Evolutionary conservation across 2,329 filamentous ascomycete species (phyloP).

Genomic region (Phoma sp.): DNA sequence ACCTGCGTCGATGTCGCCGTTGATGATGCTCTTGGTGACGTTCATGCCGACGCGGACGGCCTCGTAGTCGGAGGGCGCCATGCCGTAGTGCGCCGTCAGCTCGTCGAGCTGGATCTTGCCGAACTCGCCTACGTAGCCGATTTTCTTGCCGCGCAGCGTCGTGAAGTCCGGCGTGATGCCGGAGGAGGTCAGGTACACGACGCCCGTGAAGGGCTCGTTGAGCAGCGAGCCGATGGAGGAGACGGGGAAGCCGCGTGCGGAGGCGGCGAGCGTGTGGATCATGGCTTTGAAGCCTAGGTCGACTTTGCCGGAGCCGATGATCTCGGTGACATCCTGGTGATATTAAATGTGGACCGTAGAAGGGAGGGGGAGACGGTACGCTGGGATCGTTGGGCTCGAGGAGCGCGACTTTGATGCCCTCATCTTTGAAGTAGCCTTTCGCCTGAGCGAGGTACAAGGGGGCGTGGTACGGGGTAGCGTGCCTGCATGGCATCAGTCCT

Average conservation of each 20-base stretch:
- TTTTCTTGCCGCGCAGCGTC: slow-evolving; percentile 76
- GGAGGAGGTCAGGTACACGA: slow-evolving; percentile 76
- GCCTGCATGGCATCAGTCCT: slow-evolving; percentile 59
- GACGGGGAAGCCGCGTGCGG: slow-evolving; percentile 76
- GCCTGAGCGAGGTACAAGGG: slow-evolving; percentile 78
- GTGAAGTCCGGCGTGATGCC: slow-evolving; percentile 78
- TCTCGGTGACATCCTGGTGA: slow-evolving; percentile 74
- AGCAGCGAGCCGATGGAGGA: slow-evolving; percentile 75
- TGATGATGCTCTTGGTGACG: slow-evolving; percentile 76
- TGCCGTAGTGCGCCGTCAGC: slow-evolving; percentile 77
- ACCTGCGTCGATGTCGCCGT: slow-evolving; percentile 74
- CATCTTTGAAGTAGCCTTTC: slow-evolving; percentile 76
- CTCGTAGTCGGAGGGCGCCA: slow-evolving; percentile 75
- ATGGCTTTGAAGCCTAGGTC: slow-evolving; percentile 84
- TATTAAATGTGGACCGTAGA: slow-evolving; percentile 13
- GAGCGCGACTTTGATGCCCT: slow-evolving; percentile 78
- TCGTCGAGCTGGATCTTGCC: slow-evolving; percentile 85
- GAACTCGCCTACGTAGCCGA: slow-evolving; percentile 81
- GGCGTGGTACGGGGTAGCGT: slow-evolving; percentile 81
- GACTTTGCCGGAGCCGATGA: slow-evolving; percentile 77
- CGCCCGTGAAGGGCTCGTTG: slow-evolving; percentile 80
- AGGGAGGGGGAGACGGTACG: slow-evolving; percentile 47
- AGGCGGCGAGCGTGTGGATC: slow-evolving; percentile 81
- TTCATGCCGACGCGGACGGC: slow-evolving; percentile 83
- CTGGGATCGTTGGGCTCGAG: slow-evolving; percentile 81